Evolutionary conservation across 495 filamentous ascomycete genomes (phyloP).

Genomic region (Tirmania nivea): DNA sequence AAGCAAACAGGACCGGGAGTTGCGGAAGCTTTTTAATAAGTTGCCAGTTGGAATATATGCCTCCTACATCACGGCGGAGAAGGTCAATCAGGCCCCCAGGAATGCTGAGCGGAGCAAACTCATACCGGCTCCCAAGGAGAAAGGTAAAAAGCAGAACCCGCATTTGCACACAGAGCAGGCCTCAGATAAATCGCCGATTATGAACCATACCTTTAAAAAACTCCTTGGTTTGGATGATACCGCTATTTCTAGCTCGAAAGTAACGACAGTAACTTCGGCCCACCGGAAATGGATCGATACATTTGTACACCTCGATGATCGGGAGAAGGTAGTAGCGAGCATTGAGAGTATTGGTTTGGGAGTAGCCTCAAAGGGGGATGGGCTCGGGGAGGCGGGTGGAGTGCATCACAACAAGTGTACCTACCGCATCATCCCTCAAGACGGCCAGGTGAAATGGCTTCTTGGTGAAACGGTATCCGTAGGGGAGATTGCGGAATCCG

Average conservation of each 20-base stretch:
- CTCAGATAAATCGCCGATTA: too few species aligned
- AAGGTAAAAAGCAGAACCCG: too few species aligned
- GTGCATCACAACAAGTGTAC: background rate
- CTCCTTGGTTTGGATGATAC: too few species aligned
- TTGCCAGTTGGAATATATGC: background rate
- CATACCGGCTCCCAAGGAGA: too few species aligned
- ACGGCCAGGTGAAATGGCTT: background rate
- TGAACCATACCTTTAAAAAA: too few species aligned
- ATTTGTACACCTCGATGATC: slow-evolving; percentile 6
- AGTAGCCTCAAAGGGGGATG: background rate
- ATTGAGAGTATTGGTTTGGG: background rate
- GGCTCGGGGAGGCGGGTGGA: too few species aligned
- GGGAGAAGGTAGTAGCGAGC: slow-evolving; percentile 13
- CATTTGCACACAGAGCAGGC: too few species aligned
- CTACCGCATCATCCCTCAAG: background rate
- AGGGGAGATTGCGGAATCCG: too few species aligned
- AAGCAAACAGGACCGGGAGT: background rate
- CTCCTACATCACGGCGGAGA: background rate
- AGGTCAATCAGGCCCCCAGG: too few species aligned
- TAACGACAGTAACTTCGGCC: too few species aligned
- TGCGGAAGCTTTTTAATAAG: background rate
- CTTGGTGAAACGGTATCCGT: background rate
- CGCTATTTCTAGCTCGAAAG: too few species aligned
- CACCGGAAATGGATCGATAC: background rate
- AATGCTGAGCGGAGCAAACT: too few species aligned